phyloP scores from a whole-genome alignment of 768 basidiomycete genomes.

The Hericium erinaceus region DNA sequence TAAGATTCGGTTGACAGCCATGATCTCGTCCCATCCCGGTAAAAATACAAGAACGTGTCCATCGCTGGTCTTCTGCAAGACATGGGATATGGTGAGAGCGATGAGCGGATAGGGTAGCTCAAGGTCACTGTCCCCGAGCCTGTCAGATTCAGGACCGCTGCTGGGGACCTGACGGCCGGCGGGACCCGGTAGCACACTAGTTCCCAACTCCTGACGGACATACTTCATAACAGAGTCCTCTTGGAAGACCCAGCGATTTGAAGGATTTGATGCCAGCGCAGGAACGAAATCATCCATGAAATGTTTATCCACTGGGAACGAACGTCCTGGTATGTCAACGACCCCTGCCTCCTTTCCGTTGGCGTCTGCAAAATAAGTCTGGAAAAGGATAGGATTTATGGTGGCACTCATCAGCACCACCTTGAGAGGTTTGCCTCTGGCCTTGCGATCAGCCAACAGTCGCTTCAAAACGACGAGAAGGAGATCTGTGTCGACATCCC shows the following conservation, averaged over 20 bases:
- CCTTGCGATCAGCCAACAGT: constrained; percentile 63
- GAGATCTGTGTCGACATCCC: constrained; percentile 88
- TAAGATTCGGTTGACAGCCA: constrained; percentile 57
- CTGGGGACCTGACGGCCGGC: constrained; percentile 7
- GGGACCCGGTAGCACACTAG: constrained; percentile 15
- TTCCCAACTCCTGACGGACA: constrained; percentile 56
- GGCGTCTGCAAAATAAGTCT: constrained; percentile 71
- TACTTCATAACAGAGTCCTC: constrained; percentile 69
- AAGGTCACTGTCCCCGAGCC: constrained; percentile 41
- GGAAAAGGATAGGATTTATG: constrained; percentile 85
- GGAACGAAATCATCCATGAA: constrained; percentile 74
- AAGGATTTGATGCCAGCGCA: constrained; percentile 31
- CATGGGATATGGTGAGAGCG: constrained; percentile 72
- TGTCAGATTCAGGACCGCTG: constrained; percentile 16
- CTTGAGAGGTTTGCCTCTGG: constrained; percentile 65
- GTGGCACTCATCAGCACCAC: constrained; percentile 94
- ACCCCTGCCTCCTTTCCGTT: constrained; percentile 52
- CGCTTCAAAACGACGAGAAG: constrained; percentile 84
- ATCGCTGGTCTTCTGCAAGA: constrained; percentile 60
- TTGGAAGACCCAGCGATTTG: constrained; percentile 52
- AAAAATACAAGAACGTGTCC: constrained; percentile 89
- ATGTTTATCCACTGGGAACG: constrained; percentile 76
- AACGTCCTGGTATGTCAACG: constrained; percentile 82
- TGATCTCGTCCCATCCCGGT: constrained; percentile 92
- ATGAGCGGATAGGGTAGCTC: constrained; percentile 78